A percentile compares a stretch with the other conserved stretches of the same genome.
phyloP scores from a whole-genome alignment of 2,329 filamentous ascomycete species.

The Xylariaceae sp. region DNA sequence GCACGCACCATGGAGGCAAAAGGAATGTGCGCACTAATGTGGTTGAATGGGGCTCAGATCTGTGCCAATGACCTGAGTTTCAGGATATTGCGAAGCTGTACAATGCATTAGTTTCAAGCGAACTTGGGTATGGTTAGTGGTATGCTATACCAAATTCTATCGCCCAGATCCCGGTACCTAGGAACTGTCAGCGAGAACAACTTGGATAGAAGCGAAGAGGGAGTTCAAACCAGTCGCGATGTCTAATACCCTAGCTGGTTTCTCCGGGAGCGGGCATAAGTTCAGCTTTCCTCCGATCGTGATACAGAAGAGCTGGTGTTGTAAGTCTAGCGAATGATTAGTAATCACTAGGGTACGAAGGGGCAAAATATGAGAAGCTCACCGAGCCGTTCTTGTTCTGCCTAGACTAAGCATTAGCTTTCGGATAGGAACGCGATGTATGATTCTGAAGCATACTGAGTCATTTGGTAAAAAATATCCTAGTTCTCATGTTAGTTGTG shows the following conservation, averaged over 20 bases:
- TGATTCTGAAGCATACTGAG: constrained; percentile 25
- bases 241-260: constrained; percentile 52
- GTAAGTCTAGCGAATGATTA: constrained; percentile 42
- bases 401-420: constrained; percentile 25
- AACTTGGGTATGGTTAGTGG: neutral
- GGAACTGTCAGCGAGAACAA: constrained; percentile 14
- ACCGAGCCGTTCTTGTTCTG: constrained; percentile 43
- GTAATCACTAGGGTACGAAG: neutral
- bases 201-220: neutral
- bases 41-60: constrained; percentile 56
- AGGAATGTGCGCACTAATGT: constrained; percentile 37
- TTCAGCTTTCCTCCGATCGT: constrained; percentile 49
- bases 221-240: constrained; percentile 46
- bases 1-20: too few species aligned
- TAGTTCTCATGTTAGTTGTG: constrained; percentile 20
- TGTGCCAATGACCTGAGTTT: constrained; percentile 47
- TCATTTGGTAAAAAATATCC: constrained; percentile 44
- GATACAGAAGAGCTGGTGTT: constrained; percentile 48
- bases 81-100: constrained; percentile 47
- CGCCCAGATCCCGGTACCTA: constrained; percentile 56
- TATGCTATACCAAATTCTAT: constrained; percentile 49
- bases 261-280: constrained; percentile 49
- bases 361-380: neutral
- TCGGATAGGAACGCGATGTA: neutral
- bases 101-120: neutral